Base-by-base conservation (phyloP, 257 asterid species). In the Knoxia roxburghii region DNA sequence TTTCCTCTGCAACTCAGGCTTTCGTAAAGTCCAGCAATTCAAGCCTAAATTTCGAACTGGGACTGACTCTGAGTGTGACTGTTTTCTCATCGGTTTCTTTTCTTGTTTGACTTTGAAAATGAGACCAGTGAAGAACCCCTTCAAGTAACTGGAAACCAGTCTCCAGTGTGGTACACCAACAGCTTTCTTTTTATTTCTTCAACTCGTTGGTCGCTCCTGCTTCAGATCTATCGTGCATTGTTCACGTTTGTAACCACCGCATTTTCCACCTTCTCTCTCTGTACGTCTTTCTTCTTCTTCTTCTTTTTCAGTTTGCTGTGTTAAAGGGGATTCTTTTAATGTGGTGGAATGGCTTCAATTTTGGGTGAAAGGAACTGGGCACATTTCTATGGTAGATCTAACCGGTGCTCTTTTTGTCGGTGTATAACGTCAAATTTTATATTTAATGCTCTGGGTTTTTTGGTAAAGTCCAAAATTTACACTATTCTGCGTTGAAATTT, bases 341-440 rank as follows among this genome's bases (percentile, higher is more conserved):
- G n/a, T n/a, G n/a, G n/a, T n/a, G n/a, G n/a, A n/a, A n/a, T n/a
- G n/a, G 41, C 9, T 37, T 37, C 41, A 37, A 37, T 37, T 37
- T 57, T 40, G 65, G 70, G 14, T 68, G 40, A 40, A 57, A 63
- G 51, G 35, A 64, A 50, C 71, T 65, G 41, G n/a, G n/a, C n/a
- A n/a, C 70, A 64, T 65, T 64, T 26, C n/a, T 37, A 23, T 59
- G 51, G 15, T 72, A 61, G 76, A 56, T 72, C 67, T 53, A 54
- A 63, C 23, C 32, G 56, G 58, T 20, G 11, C 41, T 23, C 17
- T 24, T 69, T 60, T 59, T 14, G 17, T 41, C 1, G 26, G 61
- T 15, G 50, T 39, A 35, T 55, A 10, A 40, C 20, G 49, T 46
- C 14, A 5, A 50, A 9, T 32, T 57, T 58, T 7, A 32, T 23